Evolutionary conservation across 139 green algal genomes (phyloP).

Genomic region (Microglena sp.): DNA sequence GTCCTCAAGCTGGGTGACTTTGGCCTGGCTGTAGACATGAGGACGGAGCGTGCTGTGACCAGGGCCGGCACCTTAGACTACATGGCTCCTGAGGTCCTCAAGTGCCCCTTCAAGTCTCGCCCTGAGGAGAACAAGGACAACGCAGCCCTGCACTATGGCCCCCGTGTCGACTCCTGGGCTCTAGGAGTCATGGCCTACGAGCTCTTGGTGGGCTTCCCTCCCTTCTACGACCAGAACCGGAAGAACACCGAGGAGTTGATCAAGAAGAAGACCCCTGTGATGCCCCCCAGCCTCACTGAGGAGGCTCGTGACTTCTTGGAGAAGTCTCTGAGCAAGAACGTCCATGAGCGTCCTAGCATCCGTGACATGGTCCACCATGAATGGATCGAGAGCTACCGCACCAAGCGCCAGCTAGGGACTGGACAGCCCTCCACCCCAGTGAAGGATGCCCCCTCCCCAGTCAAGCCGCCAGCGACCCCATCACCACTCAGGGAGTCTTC

Average conservation of each 20-base stretch:
- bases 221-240: conserved; percentile 57
- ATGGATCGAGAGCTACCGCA: conserved; percentile 38
- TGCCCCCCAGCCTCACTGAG: conserved; percentile 18
- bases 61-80: conserved; percentile 49
- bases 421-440: too few relatives aligned
- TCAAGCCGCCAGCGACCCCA: too few relatives aligned
- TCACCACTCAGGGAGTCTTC: too few relatives aligned
- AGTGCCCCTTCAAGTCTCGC: conserved; percentile 54
- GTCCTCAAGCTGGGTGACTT: conserved; percentile 56
- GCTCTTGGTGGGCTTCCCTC: conserved; percentile 68
- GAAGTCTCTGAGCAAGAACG: conserved; percentile 36
- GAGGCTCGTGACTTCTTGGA: conserved; percentile 31
- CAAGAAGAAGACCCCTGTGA: conserved; percentile 14
- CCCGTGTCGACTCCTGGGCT: conserved; percentile 75
- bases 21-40: conserved; percentile 50
- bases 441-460: too few relatives aligned
- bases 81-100: conserved; percentile 45
- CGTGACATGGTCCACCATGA: conserved; percentile 42
- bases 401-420: too few relatives aligned
- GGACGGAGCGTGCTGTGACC: conserved; percentile 47
- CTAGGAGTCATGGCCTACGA: conserved; percentile 81
- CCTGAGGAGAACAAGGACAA: conserved; percentile 66
- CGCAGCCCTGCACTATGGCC: conserved; percentile 35
- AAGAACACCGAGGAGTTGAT: conserved; percentile 41
- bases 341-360: conserved; percentile 25